A percentile compares a stretch with the other conserved stretches of the same genome.
Conservation (phyloP, 805 yeast genomes). For the Suhomyces xylopsoci region DNA sequence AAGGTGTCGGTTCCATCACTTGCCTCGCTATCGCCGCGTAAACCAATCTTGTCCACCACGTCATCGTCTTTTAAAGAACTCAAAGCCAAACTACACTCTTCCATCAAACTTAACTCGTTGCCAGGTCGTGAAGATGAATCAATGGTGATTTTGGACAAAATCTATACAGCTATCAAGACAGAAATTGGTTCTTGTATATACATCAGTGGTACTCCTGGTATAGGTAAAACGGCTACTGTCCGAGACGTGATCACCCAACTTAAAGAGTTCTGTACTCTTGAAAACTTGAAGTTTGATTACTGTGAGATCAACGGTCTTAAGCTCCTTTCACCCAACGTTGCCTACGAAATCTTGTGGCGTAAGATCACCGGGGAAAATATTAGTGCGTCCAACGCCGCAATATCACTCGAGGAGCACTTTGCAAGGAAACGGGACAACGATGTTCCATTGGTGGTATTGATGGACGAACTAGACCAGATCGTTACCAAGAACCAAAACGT, state of each 20-base stretch:
- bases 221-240: conserved; percentile 93
- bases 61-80: conserved; percentile 33
- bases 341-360: conserved; percentile 83
- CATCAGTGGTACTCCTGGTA: conserved; percentile 96
- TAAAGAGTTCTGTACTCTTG: conserved; percentile 28
- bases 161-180: conserved; percentile 69
- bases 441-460: conserved; percentile 65
- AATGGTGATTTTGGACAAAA: conserved; percentile 58
- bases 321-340: conserved; percentile 69
- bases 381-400: conserved; percentile 62
- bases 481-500: conserved; percentile 79
- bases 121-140: conserved; percentile 90
- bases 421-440: conserved; percentile 16
- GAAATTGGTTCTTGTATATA: conserved; percentile 81
- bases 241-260: conserved; percentile 79
- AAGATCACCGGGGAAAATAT: conserved; percentile 58
- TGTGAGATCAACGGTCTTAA: conserved; percentile 91
- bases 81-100: conserved; percentile 42
- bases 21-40: conserved; percentile 18
- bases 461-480: conserved; percentile 93
- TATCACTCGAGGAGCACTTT: conserved; percentile 70
- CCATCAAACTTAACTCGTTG: conserved; percentile 47
- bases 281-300: conserved; percentile 54
- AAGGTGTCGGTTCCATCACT: conserved; percentile 16
- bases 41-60: not conserved